phyloP scores from a whole-genome alignment of 2,329 filamentous ascomycete species.

The Amesomyces nigricolor region DNA sequence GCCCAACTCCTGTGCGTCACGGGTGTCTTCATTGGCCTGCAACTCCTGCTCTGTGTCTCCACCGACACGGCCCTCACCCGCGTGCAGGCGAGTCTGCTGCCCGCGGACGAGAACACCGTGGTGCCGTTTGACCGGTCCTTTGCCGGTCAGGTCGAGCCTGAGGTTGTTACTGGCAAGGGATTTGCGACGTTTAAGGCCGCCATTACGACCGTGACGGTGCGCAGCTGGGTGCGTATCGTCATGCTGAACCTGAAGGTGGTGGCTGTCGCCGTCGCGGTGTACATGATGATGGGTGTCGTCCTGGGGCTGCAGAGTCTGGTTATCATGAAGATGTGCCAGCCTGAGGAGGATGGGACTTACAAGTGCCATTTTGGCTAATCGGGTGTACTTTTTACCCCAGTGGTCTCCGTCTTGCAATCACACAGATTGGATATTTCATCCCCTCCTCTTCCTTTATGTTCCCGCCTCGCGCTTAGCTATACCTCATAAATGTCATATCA shows the following conservation, averaged over 20 bases:
- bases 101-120: constrained; percentile 74
- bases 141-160: constrained; percentile 68
- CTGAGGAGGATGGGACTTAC: background rate
- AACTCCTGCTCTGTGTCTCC: constrained; percentile 65
- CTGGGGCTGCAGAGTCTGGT: constrained; percentile 34
- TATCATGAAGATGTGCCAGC: constrained; percentile 20
- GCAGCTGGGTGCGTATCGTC: constrained; percentile 66
- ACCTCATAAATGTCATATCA: too few species aligned
- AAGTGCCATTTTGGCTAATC: background rate
- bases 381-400: too few species aligned
- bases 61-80: constrained; percentile 71
- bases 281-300: constrained; percentile 39
- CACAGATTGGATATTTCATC: too few species aligned
- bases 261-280: constrained; percentile 45
- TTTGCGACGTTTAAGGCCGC: constrained; percentile 68
- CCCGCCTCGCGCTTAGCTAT: too few species aligned
- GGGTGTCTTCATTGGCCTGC: constrained; percentile 43
- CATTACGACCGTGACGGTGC: constrained; percentile 70
- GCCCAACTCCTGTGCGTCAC: constrained; percentile 44
- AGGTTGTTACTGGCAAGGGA: constrained; percentile 66
- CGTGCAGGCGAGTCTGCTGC: constrained; percentile 80
- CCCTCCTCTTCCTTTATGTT: too few species aligned
- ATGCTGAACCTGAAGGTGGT: constrained; percentile 71
- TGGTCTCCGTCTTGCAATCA: too few species aligned
- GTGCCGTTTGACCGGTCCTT: constrained; percentile 89